Percentiles rank a stretch among this genome's conserved stretches.
phyloP scores from a whole-genome alignment of 2,329 filamentous ascomycete genomes.

The Berkeleyomyces basicola region DNA sequence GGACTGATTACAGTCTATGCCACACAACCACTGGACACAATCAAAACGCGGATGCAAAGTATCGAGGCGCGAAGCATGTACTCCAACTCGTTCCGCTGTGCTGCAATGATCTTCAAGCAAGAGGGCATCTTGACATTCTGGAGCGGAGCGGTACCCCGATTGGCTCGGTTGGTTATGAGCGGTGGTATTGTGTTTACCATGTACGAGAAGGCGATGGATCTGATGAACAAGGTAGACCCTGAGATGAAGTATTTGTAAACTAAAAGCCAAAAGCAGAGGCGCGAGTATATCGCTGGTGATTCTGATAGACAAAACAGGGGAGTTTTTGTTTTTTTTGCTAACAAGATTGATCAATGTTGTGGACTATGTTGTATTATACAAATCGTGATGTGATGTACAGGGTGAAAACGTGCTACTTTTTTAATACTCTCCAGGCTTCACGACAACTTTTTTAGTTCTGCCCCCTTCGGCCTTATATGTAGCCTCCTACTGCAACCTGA shows the following conservation, averaged over 20 bases:
- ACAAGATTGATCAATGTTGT: no score
- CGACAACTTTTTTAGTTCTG: no score
- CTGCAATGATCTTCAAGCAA: slow-evolving; percentile 65
- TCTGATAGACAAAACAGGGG: no score
- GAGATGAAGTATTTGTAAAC: slow-evolving; percentile 61
- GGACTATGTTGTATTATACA: background rate
- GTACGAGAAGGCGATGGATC: slow-evolving; percentile 92
- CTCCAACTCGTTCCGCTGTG: slow-evolving; percentile 76
- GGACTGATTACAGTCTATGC: slow-evolving; percentile 80
- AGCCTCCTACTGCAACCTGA: slow-evolving; percentile 33
- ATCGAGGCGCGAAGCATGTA: slow-evolving; percentile 69
- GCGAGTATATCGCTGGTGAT: background rate
- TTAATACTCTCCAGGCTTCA: no score
- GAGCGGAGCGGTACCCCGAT: slow-evolving; percentile 76
- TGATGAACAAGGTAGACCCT: slow-evolving; percentile 66
- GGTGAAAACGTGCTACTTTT: no score
- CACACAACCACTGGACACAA: slow-evolving; percentile 65
- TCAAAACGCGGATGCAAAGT: slow-evolving; percentile 98
- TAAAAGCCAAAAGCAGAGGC: background rate
- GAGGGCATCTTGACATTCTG: slow-evolving; percentile 85
- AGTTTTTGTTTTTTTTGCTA: no score
- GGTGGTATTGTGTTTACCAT: slow-evolving; percentile 97
- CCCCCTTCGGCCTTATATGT: background rate
- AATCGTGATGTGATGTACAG: background rate
- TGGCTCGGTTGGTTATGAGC: slow-evolving; percentile 74